A percentile compares a stretch with the other conserved stretches of the same genome.
phyloP scores from a whole-genome alignment of 164 flowering plant species.

The Vitis labrusca region DNA sequence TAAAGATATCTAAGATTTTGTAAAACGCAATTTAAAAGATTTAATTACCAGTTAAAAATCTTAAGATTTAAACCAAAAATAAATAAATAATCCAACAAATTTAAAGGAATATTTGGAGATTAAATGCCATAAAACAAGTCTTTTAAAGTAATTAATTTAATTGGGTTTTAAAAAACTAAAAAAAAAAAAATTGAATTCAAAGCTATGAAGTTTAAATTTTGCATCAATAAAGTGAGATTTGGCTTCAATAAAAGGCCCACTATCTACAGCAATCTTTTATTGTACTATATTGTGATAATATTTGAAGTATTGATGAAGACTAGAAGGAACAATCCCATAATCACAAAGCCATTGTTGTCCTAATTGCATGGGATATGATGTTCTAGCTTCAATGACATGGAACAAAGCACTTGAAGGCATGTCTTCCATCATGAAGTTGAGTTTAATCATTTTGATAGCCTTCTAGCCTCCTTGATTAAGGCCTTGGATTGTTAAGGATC shows the following conservation, averaged over 20 bases:
- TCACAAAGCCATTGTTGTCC: slow-evolving; percentile 10
- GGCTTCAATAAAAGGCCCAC: slow-evolving; percentile 5
- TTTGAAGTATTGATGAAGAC: slow-evolving; percentile 12
- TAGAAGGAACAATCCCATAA: background rate
- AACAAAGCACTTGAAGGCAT: background rate
- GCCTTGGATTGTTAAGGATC: background rate
- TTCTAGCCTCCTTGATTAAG: slow-evolving; percentile 4
- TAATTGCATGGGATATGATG: background rate
- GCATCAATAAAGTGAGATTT: slow-evolving; percentile 11
- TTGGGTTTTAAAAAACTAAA: too few species aligned
- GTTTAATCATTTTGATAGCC: background rate
- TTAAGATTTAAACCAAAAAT: too few species aligned
- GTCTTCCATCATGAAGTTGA: background rate
- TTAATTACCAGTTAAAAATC: too few species aligned
- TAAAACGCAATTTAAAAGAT: too few species aligned
- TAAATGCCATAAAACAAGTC: too few species aligned
- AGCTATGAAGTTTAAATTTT: background rate
- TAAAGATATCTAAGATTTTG: too few species aligned
- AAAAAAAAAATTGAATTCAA: too few species aligned
- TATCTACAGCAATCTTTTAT: background rate
- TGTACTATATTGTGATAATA: background rate
- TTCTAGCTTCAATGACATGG: slow-evolving; percentile 10
- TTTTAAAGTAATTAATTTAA: too few species aligned
- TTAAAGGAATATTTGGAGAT: too few species aligned
- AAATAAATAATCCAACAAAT: too few species aligned